Conservation (phyloP, 257 asterid genomes). For the Echites panduratus region DNA sequence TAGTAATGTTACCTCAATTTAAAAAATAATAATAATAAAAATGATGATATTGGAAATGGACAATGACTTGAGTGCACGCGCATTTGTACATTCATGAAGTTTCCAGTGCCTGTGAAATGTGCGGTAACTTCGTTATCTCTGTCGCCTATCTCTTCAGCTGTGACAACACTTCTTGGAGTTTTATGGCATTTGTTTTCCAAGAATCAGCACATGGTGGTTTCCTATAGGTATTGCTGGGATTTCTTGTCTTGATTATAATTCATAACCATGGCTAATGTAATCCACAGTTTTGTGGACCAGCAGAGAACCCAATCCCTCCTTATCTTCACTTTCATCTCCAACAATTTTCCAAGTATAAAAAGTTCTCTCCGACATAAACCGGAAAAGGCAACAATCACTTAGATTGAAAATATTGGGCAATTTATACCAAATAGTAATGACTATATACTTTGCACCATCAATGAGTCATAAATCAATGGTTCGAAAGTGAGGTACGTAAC, state of each 20-base stretch:
- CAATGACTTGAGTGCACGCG: background rate
- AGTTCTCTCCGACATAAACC: too few relatives aligned
- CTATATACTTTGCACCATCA: too few relatives aligned
- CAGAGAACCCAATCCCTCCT: background rate
- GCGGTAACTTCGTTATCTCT: background rate
- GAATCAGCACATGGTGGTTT: slow-evolving; percentile 18
- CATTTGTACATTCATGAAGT: background rate
- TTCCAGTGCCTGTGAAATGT: background rate
- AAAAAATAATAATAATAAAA: too few relatives aligned
- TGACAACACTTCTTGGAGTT: background rate
- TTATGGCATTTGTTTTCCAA: background rate
- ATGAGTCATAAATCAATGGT: too few relatives aligned
- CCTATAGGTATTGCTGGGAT: background rate
- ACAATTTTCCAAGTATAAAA: background rate
- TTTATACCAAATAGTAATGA: too few relatives aligned
- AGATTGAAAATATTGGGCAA: too few relatives aligned
- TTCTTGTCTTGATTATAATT: slow-evolving; percentile 12
- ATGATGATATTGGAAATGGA: background rate
- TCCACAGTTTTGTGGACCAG: slow-evolving; percentile 13
- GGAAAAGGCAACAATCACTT: too few relatives aligned
- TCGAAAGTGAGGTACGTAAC: too few relatives aligned
- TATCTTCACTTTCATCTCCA: background rate
- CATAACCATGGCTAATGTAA: background rate
- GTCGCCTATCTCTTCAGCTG: background rate
- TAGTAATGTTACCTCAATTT: background rate